Evolutionary conservation across 2,329 filamentous ascomycete genomes (phyloP), one percentile per base, ranked within the genome.

Genomic region (Colletotrichum tropicicola): DNA sequence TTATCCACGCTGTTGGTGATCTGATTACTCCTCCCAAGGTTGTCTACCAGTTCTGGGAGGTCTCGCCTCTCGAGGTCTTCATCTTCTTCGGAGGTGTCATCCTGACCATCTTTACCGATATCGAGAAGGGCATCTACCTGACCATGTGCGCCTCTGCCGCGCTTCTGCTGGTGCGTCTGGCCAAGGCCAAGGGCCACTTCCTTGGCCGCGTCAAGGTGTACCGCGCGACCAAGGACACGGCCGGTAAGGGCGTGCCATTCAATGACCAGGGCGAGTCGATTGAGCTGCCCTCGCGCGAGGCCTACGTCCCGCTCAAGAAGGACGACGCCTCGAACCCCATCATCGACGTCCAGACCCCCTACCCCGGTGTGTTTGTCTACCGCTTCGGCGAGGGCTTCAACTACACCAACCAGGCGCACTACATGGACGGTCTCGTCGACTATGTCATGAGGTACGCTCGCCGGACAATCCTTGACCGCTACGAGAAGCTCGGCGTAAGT

Each of bases 1-100:
- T 96, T 70, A 94, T 96, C 67, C 92, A 96, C 75, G 92, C 92
- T 3, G 92, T 96, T 0, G 89, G 88, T 69, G 92, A 94, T 71
- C 79, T 94, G 48, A 87, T 94, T 71, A 91, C 91, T 0, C 87
- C 90, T 1, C 92, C 92, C 1, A 90, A 90, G 69, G 89, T 87
- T 0, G 83, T 94, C 2, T 93, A 92, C 77, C 88, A 91, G 65
- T 94, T 93, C 79, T 94, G 92, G 92, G 84, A 87, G 43, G 86
- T 93, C 0, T 91, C 91, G 0, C 92, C 92, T 0, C 71, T 93
- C 0, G 92, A 95, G 72, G 87, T 91, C 0, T 65, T 91, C 44
- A 91, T 94, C 71, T 95, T 93, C 85, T 87, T 94, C 63, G 83
- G 86, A 28, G 91, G 92, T 70, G 91, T 94, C 6, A 75, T 92